A percentile compares a stretch with the other conserved stretches of the same genome.
Conservation (phyloP, 768 basidiomycete species). For the Naganishia antarctica region DNA sequence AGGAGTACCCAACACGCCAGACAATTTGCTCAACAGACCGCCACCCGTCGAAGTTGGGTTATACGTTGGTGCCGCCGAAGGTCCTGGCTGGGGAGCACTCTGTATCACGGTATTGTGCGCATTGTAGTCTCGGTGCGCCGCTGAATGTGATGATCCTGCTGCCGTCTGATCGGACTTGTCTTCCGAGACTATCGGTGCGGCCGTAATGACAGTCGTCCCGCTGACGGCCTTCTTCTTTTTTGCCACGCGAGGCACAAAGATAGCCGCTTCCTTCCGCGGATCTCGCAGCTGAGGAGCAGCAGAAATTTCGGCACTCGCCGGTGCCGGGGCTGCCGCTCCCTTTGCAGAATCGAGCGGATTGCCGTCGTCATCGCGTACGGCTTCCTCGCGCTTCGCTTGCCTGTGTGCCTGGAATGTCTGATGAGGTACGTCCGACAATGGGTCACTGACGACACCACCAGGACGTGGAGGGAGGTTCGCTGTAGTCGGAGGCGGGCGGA, state of each 20-base stretch:
- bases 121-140: conserved; percentile 31
- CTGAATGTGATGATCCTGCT: not conserved
- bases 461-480: conserved; percentile 20
- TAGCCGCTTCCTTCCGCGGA: conserved; percentile 88
- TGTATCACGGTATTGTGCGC: too few relatives aligned
- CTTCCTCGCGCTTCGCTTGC: conserved; percentile 49
- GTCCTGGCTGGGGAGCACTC: conserved; percentile 28
- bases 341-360: conserved; percentile 31
- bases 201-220: conserved; percentile 31
- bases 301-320: conserved; percentile 65
- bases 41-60: conserved; percentile 26
- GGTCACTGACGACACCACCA: conserved; percentile 57
- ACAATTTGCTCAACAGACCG: conserved; percentile 43
- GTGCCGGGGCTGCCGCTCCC: conserved; percentile 31
- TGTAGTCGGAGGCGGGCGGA: conserved; percentile 49
- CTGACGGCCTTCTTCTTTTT: conserved; percentile 62
- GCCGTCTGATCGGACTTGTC: conserved; percentile 16
- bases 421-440: conserved; percentile 68
- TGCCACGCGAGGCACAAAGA: conserved; percentile 77
- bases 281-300: conserved; percentile 85
- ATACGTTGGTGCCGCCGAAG: conserved; percentile 13
- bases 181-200: conserved; percentile 35
- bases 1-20: conserved; percentile 38
- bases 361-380: not conserved
- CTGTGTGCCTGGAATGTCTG: conserved; percentile 72